phyloP scores from a whole-genome alignment of 345 rosid species.

The Lepidium didymum region DNA sequence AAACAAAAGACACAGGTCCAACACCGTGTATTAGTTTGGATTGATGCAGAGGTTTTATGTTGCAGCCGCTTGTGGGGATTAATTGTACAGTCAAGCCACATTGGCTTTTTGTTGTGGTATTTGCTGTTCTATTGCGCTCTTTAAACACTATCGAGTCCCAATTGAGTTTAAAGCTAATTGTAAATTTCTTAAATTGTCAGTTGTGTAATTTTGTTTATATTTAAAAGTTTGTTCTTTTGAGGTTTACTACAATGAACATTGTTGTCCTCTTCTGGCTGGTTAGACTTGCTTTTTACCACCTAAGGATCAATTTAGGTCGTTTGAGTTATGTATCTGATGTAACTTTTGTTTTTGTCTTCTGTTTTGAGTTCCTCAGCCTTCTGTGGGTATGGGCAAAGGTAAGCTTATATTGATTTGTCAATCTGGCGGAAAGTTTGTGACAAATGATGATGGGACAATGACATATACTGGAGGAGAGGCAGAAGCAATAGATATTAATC shows the following conservation, averaged over 20 bases:
- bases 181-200: not conserved
- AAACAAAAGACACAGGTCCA: not conserved
- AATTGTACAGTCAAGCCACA: not conserved
- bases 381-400: conserved; percentile 54
- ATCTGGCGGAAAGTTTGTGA: conserved; percentile 65
- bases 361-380: not conserved
- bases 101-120: not conserved
- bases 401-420: conserved; percentile 91
- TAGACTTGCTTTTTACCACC: not conserved
- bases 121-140: not conserved
- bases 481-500: conserved; percentile 62
- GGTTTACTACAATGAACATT: not conserved
- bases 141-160: not conserved
- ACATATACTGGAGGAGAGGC: conserved; percentile 83
- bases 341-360: not conserved
- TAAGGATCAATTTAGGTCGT: not conserved
- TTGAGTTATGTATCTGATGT: not conserved
- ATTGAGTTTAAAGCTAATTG: not conserved
- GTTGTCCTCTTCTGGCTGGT: not conserved
- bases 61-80: not conserved
- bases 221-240: not conserved
- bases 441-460: conserved; percentile 58
- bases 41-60: not conserved
- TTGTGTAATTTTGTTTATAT: not conserved
- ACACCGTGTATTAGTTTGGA: not conserved